Percentiles rank a stretch among this genome's conserved stretches.
These are phyloP conservation scores for Alnus glutinosa DNA, from an alignment of 306 rosid genomes.

Conservation along the genomic window DNA sequence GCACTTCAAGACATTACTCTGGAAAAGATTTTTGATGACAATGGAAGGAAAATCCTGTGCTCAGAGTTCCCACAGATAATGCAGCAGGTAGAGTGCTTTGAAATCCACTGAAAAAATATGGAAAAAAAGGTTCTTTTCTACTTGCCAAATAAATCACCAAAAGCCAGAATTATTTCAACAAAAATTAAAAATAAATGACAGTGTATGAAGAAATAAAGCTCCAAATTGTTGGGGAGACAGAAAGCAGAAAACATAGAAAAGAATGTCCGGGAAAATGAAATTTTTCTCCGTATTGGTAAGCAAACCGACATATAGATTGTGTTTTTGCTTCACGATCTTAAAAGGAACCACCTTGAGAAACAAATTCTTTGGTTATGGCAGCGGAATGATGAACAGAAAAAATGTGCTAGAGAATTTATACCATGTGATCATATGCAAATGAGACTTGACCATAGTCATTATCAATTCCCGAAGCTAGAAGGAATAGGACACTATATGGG, in stretches of 20 bases:
- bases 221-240: not conserved
- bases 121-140: not conserved
- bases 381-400: not conserved
- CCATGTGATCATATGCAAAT: not conserved
- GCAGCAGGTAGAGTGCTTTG: conserved; percentile 76
- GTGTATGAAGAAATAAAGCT: not conserved
- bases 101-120: not conserved
- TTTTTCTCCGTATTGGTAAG: not conserved
- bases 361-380: not conserved
- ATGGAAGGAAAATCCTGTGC: conserved; percentile 81
- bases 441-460: not conserved
- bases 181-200: not conserved
- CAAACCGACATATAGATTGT: not conserved
- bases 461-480: not conserved
- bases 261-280: not conserved
- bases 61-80: conserved; percentile 96
- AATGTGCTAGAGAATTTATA: not conserved
- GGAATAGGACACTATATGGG: not conserved
- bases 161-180: not conserved
- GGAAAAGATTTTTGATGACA: conserved; percentile 90
- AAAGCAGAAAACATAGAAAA: not conserved
- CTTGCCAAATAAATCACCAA: not conserved
- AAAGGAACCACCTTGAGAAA: not conserved
- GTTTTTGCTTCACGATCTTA: not conserved
- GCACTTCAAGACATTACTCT: conserved; percentile 94